Evolutionary conservation across 1,139 yeast species (phyloP).

Genomic region (Meyerozyma smithsonii): DNA sequence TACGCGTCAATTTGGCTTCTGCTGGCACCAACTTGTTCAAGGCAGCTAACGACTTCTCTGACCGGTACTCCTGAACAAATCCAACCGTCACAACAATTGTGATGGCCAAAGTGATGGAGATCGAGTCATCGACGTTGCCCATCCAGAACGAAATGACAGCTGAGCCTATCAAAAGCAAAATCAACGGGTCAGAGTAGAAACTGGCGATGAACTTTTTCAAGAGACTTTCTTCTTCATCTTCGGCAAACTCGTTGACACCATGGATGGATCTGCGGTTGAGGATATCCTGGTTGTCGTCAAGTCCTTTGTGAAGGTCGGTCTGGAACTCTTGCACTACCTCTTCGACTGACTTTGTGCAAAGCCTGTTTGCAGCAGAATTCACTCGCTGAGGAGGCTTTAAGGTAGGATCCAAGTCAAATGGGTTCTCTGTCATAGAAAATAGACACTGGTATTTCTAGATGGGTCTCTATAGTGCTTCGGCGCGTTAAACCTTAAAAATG

Average conservation of each 20-base stretch:
- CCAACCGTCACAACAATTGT: slow-evolving; percentile 91
- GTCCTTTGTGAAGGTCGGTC: slow-evolving; percentile 57
- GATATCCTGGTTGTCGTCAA: slow-evolving; percentile 65
- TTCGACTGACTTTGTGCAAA: slow-evolving; percentile 52
- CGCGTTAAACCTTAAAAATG: neutral
- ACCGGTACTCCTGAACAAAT: slow-evolving; percentile 91
- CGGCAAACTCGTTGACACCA: slow-evolving; percentile 70
- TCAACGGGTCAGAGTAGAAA: slow-evolving; percentile 86
- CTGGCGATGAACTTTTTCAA: slow-evolving; percentile 65
- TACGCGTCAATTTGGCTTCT: slow-evolving; percentile 82
- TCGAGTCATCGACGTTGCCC: slow-evolving; percentile 93
- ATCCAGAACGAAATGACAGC: slow-evolving; percentile 79
- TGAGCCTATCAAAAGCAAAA: slow-evolving; percentile 79
- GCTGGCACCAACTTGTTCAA: slow-evolving; percentile 90
- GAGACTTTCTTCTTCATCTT: slow-evolving; percentile 74
- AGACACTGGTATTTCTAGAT: neutral
- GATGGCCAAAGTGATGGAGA: slow-evolving; percentile 84
- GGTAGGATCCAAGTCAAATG: slow-evolving; percentile 20
- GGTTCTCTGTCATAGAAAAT: slow-evolving; percentile 28
- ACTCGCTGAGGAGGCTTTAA: slow-evolving; percentile 19
- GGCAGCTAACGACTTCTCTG: slow-evolving; percentile 90
- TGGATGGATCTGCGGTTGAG: slow-evolving; percentile 64
- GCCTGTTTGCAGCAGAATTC: slow-evolving; percentile 47
- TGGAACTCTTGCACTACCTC: slow-evolving; percentile 59
- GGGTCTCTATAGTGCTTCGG: neutral